Evolutionary conservation across 2,329 filamentous ascomycete species (phyloP), one percentile per base, ranked within the genome.

Genomic region (Sarocladium strictum): DNA sequence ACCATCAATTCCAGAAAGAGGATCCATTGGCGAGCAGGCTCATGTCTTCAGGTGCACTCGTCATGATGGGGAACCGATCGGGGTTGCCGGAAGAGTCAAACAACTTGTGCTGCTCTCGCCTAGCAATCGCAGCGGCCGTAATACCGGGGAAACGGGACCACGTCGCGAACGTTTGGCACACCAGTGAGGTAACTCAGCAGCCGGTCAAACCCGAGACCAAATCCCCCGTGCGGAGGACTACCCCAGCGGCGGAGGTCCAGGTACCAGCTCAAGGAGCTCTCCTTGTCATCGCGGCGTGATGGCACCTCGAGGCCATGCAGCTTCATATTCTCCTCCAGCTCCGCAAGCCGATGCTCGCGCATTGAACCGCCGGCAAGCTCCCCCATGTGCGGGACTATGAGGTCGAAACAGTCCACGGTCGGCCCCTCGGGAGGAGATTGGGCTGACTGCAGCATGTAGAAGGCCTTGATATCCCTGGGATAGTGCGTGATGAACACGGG

Each of bases 401-500:
- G 80, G 68, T 97, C 92, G 67, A 97, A 97, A 72, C 90, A 96
- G 57, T 91, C 89, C 12, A 90, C 90, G 9, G 90, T 95, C 47
- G 66, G 61, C 45, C 69, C 67, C 45, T 66, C 59, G 3, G 60
- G 24, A 9, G 64, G 63, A 12, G 63, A 60, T 1, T 63, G 57
- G 21, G 61, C 58, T 12, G 68, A 72, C 53, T 71, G 70, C 40
- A 69, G 72, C 77, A 80, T 80, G 68, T 80, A 99, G 72, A 97
- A 99, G 11, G 93, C 90, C 72, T 99, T 99, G 67, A 94, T 84
- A 49, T 78, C 76, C 60, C 83, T 83, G n/a, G 94, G 94, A 66
- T 97, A 99, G 68, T 97, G 80, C 14, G 92, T 97, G 59, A 99
- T 85, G 67, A 97, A 97, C 43, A 97, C 78, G 7, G 94, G 94